Percentiles rank a stretch among this genome's conserved stretches.
Evolutionary conservation across 805 yeast genomes (phyloP).

Genomic region (Hanseniaspora mollemarum): DNA sequence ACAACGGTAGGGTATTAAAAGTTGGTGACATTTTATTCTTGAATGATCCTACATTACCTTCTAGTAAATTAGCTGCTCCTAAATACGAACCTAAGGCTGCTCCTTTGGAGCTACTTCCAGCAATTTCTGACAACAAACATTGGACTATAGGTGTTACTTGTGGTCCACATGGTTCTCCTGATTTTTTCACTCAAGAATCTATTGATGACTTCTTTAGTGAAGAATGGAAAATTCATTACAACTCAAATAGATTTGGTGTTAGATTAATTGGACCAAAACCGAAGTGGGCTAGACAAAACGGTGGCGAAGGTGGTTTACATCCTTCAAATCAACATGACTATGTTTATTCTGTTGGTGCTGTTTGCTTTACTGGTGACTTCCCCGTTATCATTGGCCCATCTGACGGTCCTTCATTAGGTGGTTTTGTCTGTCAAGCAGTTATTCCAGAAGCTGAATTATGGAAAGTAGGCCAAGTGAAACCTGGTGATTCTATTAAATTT

Average conservation of each 20-base stretch:
- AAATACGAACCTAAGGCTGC: slow-evolving; percentile 48
- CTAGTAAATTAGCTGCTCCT: slow-evolving; percentile 65
- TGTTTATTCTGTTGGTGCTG: slow-evolving; percentile 91
- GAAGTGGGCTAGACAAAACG: slow-evolving; percentile 88
- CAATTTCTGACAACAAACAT: slow-evolving; percentile 25
- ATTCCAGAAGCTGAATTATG: slow-evolving; percentile 94
- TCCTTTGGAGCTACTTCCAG: slow-evolving; percentile 37
- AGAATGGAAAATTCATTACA: slow-evolving; percentile 92
- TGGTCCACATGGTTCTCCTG: slow-evolving; percentile 98
- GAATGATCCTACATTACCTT: slow-evolving; percentile 60
- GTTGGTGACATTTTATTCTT: slow-evolving; percentile 84
- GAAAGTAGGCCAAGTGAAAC: slow-evolving; percentile 96
- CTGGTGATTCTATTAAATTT: slow-evolving; percentile 78
- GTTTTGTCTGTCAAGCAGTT: slow-evolving; percentile 93
- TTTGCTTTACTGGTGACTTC: slow-evolving; percentile 96
- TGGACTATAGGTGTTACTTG: slow-evolving; percentile 91
- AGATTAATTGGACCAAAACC: slow-evolving; percentile 93
- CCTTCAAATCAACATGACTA: slow-evolving; percentile 98
- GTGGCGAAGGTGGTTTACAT: slow-evolving; percentile 96
- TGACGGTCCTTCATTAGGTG: slow-evolving; percentile 96
- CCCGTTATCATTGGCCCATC: slow-evolving; percentile 84
- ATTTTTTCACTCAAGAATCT: slow-evolving; percentile 70
- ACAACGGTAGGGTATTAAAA: slow-evolving; percentile 83
- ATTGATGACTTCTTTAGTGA: slow-evolving; percentile 62
- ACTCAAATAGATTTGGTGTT: slow-evolving; percentile 93